Conservation (phyloP, 768 basidiomycete species). For the Atractiella rhizophila region DNA sequence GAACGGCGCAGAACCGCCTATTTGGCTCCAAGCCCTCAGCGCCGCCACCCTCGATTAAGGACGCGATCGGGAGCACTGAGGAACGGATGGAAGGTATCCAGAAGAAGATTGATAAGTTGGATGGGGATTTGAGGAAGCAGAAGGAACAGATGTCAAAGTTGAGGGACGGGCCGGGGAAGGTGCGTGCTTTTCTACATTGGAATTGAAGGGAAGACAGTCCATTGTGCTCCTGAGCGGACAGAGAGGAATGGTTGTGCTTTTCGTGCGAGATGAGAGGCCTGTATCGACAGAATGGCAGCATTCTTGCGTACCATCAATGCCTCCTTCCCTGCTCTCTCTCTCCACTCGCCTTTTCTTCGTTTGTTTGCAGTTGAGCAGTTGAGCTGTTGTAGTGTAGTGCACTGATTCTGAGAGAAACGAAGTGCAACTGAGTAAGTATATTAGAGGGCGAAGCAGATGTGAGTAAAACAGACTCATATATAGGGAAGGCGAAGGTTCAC, state of each 20-base stretch:
- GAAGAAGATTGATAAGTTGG: constrained; percentile 87
- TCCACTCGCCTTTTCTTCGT: not conserved
- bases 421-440: too few species aligned
- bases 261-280: not conserved
- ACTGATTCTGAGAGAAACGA: too few species aligned
- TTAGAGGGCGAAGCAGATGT: too few species aligned
- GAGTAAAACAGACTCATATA: too few species aligned
- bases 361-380: too few species aligned
- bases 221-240: not conserved
- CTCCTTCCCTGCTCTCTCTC: not conserved
- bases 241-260: not conserved
- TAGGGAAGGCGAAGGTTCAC: too few species aligned
- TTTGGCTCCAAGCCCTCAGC: constrained; percentile 19
- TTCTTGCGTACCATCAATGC: not conserved
- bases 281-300: not conserved
- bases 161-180: constrained; percentile 83
- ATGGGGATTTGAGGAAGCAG: constrained; percentile 70
- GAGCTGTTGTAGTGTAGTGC: too few species aligned
- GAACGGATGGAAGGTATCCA: constrained; percentile 13
- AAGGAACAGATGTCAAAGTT: constrained; percentile 91
- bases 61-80: constrained; percentile 53
- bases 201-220: not conserved
- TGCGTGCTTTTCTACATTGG: constrained; percentile 19
- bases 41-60: constrained; percentile 61
- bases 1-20: constrained; percentile 21